phyloP scores from a whole-genome alignment of 495 filamentous ascomycete species.

The Aspergillus sparsus region DNA sequence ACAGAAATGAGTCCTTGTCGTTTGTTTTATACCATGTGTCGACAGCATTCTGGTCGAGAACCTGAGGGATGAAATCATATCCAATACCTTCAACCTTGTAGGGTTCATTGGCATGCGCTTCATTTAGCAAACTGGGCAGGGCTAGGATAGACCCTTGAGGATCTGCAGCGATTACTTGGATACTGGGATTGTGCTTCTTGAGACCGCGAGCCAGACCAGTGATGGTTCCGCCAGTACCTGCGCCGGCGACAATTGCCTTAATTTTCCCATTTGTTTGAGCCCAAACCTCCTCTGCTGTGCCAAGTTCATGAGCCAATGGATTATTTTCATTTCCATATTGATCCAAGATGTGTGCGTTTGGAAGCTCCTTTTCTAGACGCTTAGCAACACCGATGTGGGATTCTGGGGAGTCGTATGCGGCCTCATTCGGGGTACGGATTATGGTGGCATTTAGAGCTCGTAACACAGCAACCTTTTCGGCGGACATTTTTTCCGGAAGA shows the following conservation, averaged over 20 bases:
- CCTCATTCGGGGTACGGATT: slow-evolving; percentile 94
- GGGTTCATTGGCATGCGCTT: slow-evolving; percentile 71
- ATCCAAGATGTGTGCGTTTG: slow-evolving; percentile 94
- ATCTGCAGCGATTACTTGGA: slow-evolving; percentile 90
- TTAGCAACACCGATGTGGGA: slow-evolving; percentile 94
- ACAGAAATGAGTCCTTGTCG: slow-evolving; percentile 86
- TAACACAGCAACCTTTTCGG: slow-evolving; percentile 94
- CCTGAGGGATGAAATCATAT: slow-evolving; percentile 96
- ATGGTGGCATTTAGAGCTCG: slow-evolving; percentile 94
- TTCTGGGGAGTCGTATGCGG: slow-evolving; percentile 91
- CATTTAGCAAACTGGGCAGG: slow-evolving; percentile 73
- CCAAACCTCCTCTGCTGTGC: slow-evolving; percentile 97
- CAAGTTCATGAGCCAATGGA: slow-evolving; percentile 88
- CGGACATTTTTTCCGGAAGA: slow-evolving; percentile 98
- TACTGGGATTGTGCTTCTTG: slow-evolving; percentile 76
- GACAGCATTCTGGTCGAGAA: slow-evolving; percentile 78
- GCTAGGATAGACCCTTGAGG: slow-evolving; percentile 88
- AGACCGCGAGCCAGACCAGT: slow-evolving; percentile 85
- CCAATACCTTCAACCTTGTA: slow-evolving; percentile 99
- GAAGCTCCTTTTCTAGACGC: slow-evolving; percentile 89
- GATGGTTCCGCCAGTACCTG: slow-evolving; percentile 94
- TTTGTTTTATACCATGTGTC: slow-evolving; percentile 98
- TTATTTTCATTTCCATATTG: slow-evolving; percentile 94
- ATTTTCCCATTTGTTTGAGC: slow-evolving; percentile 82
- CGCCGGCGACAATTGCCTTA: slow-evolving; percentile 84